phyloP scores from a whole-genome alignment of 2,329 filamentous ascomycete species.

The Botryotinia narcissicola region DNA sequence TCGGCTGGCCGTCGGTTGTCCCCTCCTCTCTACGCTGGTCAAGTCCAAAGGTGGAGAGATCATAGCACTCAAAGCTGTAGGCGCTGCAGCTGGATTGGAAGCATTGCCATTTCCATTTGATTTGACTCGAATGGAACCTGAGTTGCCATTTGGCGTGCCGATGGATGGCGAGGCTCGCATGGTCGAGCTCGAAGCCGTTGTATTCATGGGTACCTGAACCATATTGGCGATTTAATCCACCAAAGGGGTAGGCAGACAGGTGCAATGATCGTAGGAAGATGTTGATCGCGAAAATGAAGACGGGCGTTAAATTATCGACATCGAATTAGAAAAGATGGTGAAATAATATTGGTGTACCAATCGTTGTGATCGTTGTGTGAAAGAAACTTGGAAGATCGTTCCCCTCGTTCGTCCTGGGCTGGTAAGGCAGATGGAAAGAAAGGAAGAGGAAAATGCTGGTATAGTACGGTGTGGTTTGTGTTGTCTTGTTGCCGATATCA shows the following conservation, averaged over 20 bases:
- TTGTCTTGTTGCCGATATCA: background rate
- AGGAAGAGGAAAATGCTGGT: background rate
- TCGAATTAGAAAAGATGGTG: slow-evolving; percentile 25
- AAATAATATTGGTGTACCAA: background rate
- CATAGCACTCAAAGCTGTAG: slow-evolving; percentile 39
- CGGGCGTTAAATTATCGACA: slow-evolving; percentile 30
- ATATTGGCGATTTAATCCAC: slow-evolving; percentile 28
- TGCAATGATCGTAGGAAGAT: background rate
- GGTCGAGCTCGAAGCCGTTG: slow-evolving; percentile 31
- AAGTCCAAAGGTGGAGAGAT: slow-evolving; percentile 66
- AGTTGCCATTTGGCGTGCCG: slow-evolving; percentile 28
- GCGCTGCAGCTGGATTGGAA: slow-evolving; percentile 36
- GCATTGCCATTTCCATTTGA: slow-evolving; percentile 33
- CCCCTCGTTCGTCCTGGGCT: background rate
- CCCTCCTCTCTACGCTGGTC: slow-evolving; percentile 86
- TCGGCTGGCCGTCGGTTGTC: slow-evolving; percentile 72
- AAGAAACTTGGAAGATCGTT: background rate
- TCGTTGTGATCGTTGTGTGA: background rate
- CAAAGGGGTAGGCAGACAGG: background rate
- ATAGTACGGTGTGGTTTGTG: background rate
- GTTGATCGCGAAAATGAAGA: background rate
- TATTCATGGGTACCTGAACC: slow-evolving; percentile 37
- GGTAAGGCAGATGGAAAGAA: background rate
- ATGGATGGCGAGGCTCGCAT: slow-evolving; percentile 35
- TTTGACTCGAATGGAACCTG: slow-evolving; percentile 34